Conservation (phyloP, 768 basidiomycete genomes). For the Russula earlei region DNA sequence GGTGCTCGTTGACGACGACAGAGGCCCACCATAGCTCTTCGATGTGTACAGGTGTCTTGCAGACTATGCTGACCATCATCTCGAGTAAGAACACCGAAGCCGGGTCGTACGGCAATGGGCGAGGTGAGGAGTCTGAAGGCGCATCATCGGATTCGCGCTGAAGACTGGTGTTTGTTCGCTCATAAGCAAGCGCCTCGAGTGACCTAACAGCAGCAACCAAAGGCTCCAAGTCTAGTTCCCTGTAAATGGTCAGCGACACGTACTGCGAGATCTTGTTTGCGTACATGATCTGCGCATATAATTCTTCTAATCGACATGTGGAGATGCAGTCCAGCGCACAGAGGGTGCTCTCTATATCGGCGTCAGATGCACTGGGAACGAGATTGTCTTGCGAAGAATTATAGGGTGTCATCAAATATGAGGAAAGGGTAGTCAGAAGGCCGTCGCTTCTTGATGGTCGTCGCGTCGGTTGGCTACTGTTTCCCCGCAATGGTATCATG, state of each 20-base stretch:
- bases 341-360: constrained; percentile 88
- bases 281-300: constrained; percentile 90
- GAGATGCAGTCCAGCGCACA: constrained; percentile 93
- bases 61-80: constrained; percentile 85
- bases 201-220: constrained; percentile 79
- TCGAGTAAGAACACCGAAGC: constrained; percentile 92
- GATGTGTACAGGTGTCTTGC: constrained; percentile 65
- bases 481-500: constrained; percentile 81
- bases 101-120: constrained; percentile 81
- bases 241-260: constrained; percentile 25
- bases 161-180: constrained; percentile 71
- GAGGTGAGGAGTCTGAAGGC: constrained; percentile 29
- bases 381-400: constrained; percentile 59
- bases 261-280: neutral
- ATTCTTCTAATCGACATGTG: constrained; percentile 86
- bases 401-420: constrained; percentile 95
- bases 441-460: constrained; percentile 70
- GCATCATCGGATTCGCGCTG: constrained; percentile 60
- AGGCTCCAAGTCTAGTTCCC: constrained; percentile 71
- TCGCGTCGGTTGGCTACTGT: constrained; percentile 43
- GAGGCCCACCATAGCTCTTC: constrained; percentile 76
- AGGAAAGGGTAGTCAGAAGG: constrained; percentile 84
- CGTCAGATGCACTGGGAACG: constrained; percentile 82
- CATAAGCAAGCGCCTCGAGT: constrained; percentile 83
- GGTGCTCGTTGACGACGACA: neutral